A percentile compares a stretch with the other conserved stretches of the same genome.
Evolutionary conservation across 1,284 basidiomycete species (phyloP).

Genomic region (Apiotrichum laibachii): DNA sequence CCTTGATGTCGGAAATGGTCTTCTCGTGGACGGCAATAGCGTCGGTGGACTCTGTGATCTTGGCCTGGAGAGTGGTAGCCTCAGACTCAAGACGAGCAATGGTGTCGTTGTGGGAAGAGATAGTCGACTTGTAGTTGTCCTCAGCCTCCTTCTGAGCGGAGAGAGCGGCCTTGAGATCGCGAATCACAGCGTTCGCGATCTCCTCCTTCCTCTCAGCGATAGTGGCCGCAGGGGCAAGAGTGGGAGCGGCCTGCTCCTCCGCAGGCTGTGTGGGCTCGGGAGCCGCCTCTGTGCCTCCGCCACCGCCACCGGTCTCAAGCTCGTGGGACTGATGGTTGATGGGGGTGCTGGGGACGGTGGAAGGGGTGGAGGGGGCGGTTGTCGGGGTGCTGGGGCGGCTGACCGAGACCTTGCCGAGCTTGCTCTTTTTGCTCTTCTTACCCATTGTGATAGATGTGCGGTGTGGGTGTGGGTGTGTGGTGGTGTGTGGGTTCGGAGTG

Average conservation of each 20-base stretch:
- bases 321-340: background rate
- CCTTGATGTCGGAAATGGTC: conserved; percentile 23
- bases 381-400: background rate
- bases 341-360: background rate
- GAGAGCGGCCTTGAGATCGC: background rate
- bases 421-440: conserved; percentile 6
- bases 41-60: background rate
- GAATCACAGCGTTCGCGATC: background rate
- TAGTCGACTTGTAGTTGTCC: background rate
- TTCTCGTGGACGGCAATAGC: conserved; percentile 18
- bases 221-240: background rate
- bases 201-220: background rate
- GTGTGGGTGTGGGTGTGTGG: background rate
- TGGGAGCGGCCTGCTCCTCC: background rate
- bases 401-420: background rate
- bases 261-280: background rate
- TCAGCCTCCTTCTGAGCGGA: background rate
- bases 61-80: background rate
- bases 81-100: conserved; percentile 1
- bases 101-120: conserved; percentile 9
- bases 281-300: background rate
- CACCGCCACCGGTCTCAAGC: background rate
- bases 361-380: background rate
- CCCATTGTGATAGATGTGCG: background rate
- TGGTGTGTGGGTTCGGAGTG: background rate